These are phyloP conservation scores for Colletotrichum sp. DNA, from an alignment of 2,329 filamentous ascomycete genomes.

Conservation along the genomic window DNA sequence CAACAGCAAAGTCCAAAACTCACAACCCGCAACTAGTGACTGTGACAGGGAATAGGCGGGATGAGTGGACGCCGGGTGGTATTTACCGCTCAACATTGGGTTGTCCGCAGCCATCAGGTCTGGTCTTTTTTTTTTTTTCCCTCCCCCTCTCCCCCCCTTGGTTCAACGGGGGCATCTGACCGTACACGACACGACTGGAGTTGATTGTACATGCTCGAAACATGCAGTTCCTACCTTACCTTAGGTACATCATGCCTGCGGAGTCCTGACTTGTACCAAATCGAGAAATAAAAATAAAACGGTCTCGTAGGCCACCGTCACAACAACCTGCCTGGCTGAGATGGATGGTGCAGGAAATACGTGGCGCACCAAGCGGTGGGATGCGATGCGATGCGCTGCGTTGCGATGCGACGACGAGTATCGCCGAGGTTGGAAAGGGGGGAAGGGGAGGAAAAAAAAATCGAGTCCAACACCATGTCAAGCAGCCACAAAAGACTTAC, in stretches of 20 bases:
- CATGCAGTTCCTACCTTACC: background rate
- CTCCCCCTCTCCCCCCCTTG: background rate
- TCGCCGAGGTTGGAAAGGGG: background rate
- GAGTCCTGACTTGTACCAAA: background rate
- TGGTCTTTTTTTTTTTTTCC: background rate
- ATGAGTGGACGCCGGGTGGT: background rate
- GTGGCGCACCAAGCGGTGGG: background rate
- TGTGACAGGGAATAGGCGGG: background rate
- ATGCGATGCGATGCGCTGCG: background rate
- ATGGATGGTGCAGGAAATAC: background rate
- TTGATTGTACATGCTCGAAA: background rate
- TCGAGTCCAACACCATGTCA: background rate
- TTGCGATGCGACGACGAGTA: background rate
- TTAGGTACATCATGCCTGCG: background rate
- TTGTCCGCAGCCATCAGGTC: background rate
- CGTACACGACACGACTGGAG: background rate
- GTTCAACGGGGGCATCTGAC: background rate
- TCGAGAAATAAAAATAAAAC: background rate
- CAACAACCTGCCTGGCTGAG: background rate
- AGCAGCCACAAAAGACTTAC: background rate
- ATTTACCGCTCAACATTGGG: background rate
- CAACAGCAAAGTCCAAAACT: background rate
- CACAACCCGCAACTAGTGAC: background rate
- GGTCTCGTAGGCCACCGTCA: background rate
- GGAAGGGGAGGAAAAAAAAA: background rate